Base-by-base conservation (phyloP, 2,329 filamentous ascomycete species). In the Microsporum audouinii region DNA sequence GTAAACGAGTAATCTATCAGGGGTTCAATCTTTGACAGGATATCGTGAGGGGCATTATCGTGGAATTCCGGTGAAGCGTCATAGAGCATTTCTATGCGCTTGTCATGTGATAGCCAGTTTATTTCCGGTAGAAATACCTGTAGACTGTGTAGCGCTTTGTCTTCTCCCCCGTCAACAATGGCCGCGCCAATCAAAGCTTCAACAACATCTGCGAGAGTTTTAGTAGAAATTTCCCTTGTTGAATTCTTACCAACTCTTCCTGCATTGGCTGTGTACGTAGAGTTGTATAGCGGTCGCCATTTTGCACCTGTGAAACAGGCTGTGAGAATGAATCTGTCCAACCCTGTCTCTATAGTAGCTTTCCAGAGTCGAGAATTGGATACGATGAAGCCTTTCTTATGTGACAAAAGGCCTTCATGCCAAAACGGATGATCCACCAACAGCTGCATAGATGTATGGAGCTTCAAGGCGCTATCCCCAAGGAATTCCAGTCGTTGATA, bases 401-500 rank as follows among this genome's bases (percentile, higher is more conserved):
- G 73, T 0, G 86, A 86, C 0, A 97, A 79, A 63, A 86, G 87
- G 0, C 88, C 86, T 72, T 96, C 92, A 0, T 89, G 89, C 80
- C 84, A 90, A 3, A 79, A 74, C 0, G 82, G 82, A 63, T 91
- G 73, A 36, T 78, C 70, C 17, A 79, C 78, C 69, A 80, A 78
- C 3, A 91, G 78, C 60, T 90, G 86, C 1, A 89, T 71, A 0
- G 85, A 84, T 0, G 87, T 80, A 55, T 83, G 84, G 61, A 87
- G 82, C 68, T 97, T 97, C 41, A 97, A 78, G 1, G 95, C 78
- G 0, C 84, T 85, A 68, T 97, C 92, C 0, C 94, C 94, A 0
- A 96, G 76, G 66, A 95, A 95, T 70, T 97, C 94, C 0, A 95
- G 77, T 2, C 88, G 80, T 67, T 97, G 88, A 69, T 96, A 96